These are phyloP conservation scores for Tricholoma sp. DNA, from an alignment of 768 basidiomycete species.

Conservation along the genomic window DNA sequence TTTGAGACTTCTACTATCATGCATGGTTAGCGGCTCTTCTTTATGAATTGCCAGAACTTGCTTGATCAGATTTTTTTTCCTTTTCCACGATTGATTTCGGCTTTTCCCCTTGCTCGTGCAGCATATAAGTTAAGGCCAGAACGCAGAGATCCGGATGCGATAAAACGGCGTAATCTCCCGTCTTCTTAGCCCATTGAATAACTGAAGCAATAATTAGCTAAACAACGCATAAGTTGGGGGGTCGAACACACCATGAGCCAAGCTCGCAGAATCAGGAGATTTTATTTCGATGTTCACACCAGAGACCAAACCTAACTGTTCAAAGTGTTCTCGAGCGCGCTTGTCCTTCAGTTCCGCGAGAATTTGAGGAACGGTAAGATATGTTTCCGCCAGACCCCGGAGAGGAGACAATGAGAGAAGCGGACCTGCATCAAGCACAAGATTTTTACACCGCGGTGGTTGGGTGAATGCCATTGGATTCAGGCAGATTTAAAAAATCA, in stretches of 20 bases:
- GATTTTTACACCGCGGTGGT: conserved; percentile 56
- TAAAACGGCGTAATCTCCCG: conserved; percentile 91
- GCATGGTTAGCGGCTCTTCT: conserved; percentile 14
- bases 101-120: conserved; percentile 54
- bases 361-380: conserved; percentile 87
- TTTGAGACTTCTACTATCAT: conserved; percentile 26
- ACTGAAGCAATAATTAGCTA: conserved; percentile 42
- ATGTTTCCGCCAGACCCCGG: conserved; percentile 81
- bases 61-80: conserved; percentile 21
- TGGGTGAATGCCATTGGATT: conserved; percentile 14
- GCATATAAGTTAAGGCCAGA: conserved; percentile 78
- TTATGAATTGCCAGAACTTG: neutral
- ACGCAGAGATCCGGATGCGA: conserved; percentile 90
- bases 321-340: conserved; percentile 82
- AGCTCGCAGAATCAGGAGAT: conserved; percentile 62
- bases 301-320: conserved; percentile 67
- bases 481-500: neutral
- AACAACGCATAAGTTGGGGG: neutral
- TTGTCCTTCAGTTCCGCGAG: conserved; percentile 86
- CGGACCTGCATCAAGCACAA: conserved; percentile 93
- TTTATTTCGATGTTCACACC: conserved; percentile 72
- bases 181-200: conserved; percentile 88
- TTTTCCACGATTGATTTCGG: conserved; percentile 22
- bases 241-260: conserved; percentile 50
- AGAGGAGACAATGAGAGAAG: conserved; percentile 85